Base-by-base conservation (phyloP, 192 early-diverging fungal genomes). In the Irineochytrium annulatum region DNA sequence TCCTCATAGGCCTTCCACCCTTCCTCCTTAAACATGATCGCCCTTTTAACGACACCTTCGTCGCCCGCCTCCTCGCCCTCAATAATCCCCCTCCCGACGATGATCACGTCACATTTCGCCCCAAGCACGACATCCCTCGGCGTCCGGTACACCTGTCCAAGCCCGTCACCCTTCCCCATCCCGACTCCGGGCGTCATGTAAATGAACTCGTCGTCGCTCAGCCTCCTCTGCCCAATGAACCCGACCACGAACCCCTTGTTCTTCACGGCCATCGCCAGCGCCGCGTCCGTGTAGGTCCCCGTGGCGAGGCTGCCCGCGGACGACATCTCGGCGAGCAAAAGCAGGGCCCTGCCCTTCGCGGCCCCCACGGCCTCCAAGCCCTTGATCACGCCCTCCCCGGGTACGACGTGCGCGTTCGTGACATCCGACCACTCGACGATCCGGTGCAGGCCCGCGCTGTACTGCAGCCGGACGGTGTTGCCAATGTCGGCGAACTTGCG, bases 401-500 rank as follows among this genome's bases (percentile, higher is more conserved):
- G 94, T 16, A 99, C 76, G 5, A 87, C 81, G 57, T 99, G 97
- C 48, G 91, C 91, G 81, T 97, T 97, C 32, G 90, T 94, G 68
- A 99, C 91, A 71, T 99, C 82, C 1, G 97, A 80, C 95, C 97
- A 99, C 41, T 84, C 84, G 3, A 93, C 88, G 57, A 99, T 99
- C 39, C 83, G 77, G 76, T 96, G 93, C 26, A 99, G 71, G 52
- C 97, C 97, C 20, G 79, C 77, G 48, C 79, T 82, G 68, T 99
- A 99, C 80, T 99, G 97, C 43, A 83, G 79, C 71, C 94, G 92
- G 66, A 98, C 97, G 22, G 96, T 98, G 69, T 98, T 96, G 46
- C 92, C 95, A 71, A 98, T 98, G 67, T 98, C 95, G 49, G 94
- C 94, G 79, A 98, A 98, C 77, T 98, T 98, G 73, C 95, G 87